phyloP scores from a whole-genome alignment of 2,329 filamentous ascomycete species.

The Aspergillus tanneri region DNA sequence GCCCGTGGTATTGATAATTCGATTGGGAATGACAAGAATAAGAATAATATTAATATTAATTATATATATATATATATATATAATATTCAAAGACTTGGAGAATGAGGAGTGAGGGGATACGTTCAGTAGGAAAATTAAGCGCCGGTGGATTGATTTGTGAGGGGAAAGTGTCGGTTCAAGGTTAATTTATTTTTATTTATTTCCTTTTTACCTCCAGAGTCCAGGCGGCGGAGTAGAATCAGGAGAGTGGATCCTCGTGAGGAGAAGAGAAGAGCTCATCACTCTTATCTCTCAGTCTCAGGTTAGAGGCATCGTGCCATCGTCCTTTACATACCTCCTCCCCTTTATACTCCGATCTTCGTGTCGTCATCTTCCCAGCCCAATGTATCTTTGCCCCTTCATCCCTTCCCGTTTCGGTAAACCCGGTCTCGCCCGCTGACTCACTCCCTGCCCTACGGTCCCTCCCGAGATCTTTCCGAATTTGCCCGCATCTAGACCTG shows the following conservation, averaged over 20 bases:
- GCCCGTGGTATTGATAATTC: too few species aligned
- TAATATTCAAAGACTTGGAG: slow-evolving; percentile 5
- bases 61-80: background rate
- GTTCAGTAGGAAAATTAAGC: slow-evolving; percentile 1
- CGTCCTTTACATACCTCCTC: too few species aligned
- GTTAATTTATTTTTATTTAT: too few species aligned
- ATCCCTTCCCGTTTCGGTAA: too few species aligned
- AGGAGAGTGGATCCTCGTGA: too few species aligned
- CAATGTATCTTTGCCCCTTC: background rate
- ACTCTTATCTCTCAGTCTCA: background rate
- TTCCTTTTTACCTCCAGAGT: too few species aligned
- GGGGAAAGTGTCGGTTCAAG: slow-evolving; percentile 23
- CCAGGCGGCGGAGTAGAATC: too few species aligned
- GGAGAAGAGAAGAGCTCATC: background rate
- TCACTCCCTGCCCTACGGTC: slow-evolving; percentile 6
- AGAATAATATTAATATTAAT: background rate
- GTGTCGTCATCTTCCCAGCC: too few species aligned
- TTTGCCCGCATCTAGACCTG: slow-evolving; percentile 12
- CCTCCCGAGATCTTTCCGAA: slow-evolving; percentile 10
- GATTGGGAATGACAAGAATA: background rate
- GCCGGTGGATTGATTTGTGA: slow-evolving; percentile 9
- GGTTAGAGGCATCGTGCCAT: too few species aligned
- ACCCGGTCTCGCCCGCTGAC: slow-evolving; percentile 5
- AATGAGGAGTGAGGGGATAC: slow-evolving; percentile 8
- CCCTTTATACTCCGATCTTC: too few species aligned